Evolutionary conservation across 2,329 filamentous ascomycete species (phyloP).

Genomic region (Cytospora piceae): DNA sequence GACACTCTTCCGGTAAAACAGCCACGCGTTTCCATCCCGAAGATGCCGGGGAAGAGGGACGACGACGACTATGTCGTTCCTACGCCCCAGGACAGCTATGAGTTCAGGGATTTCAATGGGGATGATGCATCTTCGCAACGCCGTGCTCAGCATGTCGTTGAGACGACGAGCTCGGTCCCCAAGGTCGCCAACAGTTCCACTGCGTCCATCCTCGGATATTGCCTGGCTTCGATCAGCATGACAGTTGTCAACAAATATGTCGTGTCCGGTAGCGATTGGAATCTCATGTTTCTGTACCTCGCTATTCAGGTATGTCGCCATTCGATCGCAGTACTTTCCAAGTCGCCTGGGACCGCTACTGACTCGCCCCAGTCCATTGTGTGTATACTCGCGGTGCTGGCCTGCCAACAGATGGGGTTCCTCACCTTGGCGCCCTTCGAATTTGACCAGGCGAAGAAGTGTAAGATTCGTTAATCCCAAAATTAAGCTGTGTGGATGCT

Average conservation of each 20-base stretch:
- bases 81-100: conserved; percentile 58
- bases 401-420: conserved; percentile 77
- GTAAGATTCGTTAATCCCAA: conserved; percentile 49
- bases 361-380: conserved; percentile 70
- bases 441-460: conserved; percentile 85
- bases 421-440: conserved; percentile 86
- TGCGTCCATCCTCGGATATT: conserved; percentile 85
- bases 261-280: conserved; percentile 86
- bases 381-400: conserved; percentile 81
- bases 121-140: conserved; percentile 50
- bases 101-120: conserved; percentile 42
- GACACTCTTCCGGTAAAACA: neutral
- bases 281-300: conserved; percentile 94
- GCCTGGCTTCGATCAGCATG: conserved; percentile 93
- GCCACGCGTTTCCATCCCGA: neutral
- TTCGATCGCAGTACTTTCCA: conserved; percentile 13
- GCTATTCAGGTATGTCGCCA: conserved; percentile 75
- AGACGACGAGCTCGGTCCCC: conserved; percentile 45
- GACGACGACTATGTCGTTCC: conserved; percentile 72
- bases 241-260: conserved; percentile 99
- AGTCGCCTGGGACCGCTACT: conserved; percentile 22
- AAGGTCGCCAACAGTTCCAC: conserved; percentile 73
- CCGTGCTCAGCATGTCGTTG: conserved; percentile 36
- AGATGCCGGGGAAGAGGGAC: conserved; percentile 88
- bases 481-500: neutral